Conservation (phyloP, 192 early-diverging fungal genomes). For the Haplosporangium gracile region DNA sequence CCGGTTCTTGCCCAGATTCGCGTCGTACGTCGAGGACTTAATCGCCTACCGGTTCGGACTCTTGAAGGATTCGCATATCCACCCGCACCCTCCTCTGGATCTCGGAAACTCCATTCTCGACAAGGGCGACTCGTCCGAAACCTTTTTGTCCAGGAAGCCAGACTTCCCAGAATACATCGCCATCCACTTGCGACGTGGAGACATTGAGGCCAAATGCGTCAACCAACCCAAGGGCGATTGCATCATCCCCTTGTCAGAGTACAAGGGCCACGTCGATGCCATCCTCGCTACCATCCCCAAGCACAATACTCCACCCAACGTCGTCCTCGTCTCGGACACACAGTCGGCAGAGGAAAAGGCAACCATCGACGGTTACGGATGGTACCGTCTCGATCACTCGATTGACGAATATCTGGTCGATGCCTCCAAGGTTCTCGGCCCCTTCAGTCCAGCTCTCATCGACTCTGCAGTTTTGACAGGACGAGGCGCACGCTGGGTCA, state of each 20-base stretch:
- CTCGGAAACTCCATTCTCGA: conserved; percentile 45
- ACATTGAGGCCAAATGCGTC: conserved; percentile 30
- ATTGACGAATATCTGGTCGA: conserved; percentile 27
- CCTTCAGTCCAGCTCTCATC: conserved; percentile 42
- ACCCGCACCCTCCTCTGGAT: conserved; percentile 28
- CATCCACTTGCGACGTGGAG: conserved; percentile 42
- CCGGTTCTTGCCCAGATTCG: conserved; percentile 39
- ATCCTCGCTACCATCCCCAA: conserved; percentile 12
- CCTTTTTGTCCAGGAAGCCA: conserved; percentile 30
- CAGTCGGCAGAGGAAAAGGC: conserved; percentile 37
- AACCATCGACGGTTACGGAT: conserved; percentile 47
- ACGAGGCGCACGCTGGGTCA: conserved; percentile 38
- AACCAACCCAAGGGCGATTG: conserved; percentile 23
- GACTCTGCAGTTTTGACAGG: conserved; percentile 48
- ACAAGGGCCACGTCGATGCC: conserved; percentile 36
- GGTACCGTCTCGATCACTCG: conserved; percentile 43
- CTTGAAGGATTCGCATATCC: neutral
- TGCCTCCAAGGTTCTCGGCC: conserved; percentile 34
- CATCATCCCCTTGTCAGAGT: conserved; percentile 29
- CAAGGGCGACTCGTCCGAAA: conserved; percentile 15
- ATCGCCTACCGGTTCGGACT: conserved; percentile 37
- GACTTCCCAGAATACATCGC: conserved; percentile 34
- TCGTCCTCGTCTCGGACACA: conserved; percentile 46
- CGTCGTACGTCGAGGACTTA: conserved; percentile 43
- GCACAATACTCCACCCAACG: conserved; percentile 4